These are phyloP conservation scores for Handroanthus guayacan DNA, from an alignment of 257 asterid species.

Conservation along the genomic window DNA sequence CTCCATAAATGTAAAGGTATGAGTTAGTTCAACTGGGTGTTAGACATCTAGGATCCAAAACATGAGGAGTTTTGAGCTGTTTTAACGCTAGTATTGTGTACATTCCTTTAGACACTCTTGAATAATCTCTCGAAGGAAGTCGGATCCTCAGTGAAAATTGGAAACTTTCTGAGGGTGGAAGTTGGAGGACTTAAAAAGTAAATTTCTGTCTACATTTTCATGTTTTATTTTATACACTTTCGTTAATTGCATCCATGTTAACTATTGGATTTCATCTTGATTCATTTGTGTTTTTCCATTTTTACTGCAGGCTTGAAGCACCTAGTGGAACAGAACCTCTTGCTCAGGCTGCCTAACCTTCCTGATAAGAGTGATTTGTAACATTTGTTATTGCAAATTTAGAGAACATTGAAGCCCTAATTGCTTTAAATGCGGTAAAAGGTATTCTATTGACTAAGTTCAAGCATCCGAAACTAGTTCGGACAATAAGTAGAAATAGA, in stretches of 20 bases:
- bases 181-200: constrained; percentile 92
- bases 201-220: constrained; percentile 21
- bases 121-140: constrained; percentile 80
- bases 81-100: too few relatives aligned
- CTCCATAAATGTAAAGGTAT: constrained; percentile 69
- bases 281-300: background rate
- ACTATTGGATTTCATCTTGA: too few relatives aligned
- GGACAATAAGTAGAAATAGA: too few relatives aligned
- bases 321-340: constrained; percentile 54
- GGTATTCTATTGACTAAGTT: too few relatives aligned
- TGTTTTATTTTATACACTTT: too few relatives aligned
- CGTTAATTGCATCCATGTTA: too few relatives aligned
- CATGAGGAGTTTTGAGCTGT: background rate
- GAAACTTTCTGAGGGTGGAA: constrained; percentile 82
- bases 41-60: background rate
- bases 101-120: constrained; percentile 65
- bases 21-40: constrained; percentile 8
- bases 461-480: too few relatives aligned
- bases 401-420: background rate
- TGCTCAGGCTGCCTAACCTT: constrained; percentile 59
- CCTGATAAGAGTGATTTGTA: background rate
- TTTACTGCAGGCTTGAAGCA: constrained; percentile 63
- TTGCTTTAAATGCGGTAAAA: too few relatives aligned
- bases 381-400: background rate
- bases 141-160: constrained; percentile 80